Base-by-base conservation (phyloP, 164 flowering plant genomes). In the Magnolia sinica region DNA sequence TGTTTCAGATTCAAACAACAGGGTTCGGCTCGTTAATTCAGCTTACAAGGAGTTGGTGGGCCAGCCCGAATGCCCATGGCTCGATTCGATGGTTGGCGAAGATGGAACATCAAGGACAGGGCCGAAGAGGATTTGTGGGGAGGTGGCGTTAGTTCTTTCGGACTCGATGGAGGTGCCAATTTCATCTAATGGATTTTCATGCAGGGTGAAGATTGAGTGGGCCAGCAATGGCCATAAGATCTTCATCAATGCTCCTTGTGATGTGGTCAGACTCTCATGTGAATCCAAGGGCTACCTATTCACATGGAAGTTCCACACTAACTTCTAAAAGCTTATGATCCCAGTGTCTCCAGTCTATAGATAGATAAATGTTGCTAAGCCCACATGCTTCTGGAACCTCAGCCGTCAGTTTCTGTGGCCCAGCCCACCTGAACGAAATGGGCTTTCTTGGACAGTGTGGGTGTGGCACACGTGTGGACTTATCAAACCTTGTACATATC, bases 1-100 rank as follows among this genome's bases (percentile, higher is more conserved):
- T 2, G 81, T 96, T 20, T 90, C 99, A 0, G 97, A 96, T 65
- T 91, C 95, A 0, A 86, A 81, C 72, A 89, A 96, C 88, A 87
- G 75, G 78, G 94, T 94, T 20, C 85, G 97, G 83, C 71, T 92
- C 73, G 88, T 86, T 0, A 96, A 96, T 65, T 89, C 99, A 0
- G 97, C 98, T 0, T 96, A 92, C 84, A 94, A 89, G 78, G 93
- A 91, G 81, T 81, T 96, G 90, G 91, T 96, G 76, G 99, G 98
- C 0, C 99, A 96, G 79, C 98, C 99, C 6, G 94, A 92, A 66
- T 96, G 98, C 66, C 65, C 81, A 11, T 96, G 99, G 99, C 92
- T 96, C 4, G 91, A 88, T 19, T 78, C 87, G 3, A 84, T 87
- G 88, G 83, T 66, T 2, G 64, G 52, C 7, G 5, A 63, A 8